phyloP scores from a whole-genome alignment of 495 filamentous ascomycete species.

The Baudoinia panamericana region DNA sequence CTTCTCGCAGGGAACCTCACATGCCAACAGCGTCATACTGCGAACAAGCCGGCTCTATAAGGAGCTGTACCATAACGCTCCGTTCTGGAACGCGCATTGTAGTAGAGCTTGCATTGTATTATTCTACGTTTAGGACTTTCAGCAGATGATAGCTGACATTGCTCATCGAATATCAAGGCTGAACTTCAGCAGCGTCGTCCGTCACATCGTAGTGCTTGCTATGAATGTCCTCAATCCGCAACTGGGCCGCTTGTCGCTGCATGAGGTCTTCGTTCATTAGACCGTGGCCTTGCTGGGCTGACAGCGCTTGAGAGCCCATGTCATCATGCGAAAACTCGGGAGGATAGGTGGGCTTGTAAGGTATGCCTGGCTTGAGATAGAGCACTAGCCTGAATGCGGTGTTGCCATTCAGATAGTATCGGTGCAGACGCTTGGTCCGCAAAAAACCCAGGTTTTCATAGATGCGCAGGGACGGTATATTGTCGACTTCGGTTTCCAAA shows the following conservation, averaged over 20 bases:
- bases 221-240: constrained; percentile 10
- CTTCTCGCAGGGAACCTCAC: too few species aligned
- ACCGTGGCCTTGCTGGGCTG: background rate
- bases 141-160: too few species aligned
- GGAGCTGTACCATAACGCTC: too few species aligned
- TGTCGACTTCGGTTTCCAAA: constrained; percentile 93
- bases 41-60: too few species aligned
- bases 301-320: background rate
- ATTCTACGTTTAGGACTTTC: too few species aligned
- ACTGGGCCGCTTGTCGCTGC: constrained; percentile 10
- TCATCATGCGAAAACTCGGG: constrained; percentile 8
- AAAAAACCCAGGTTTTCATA: constrained; percentile 93
- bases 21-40: too few species aligned
- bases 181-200: too few species aligned
- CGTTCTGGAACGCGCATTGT: too few species aligned
- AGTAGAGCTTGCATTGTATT: too few species aligned
- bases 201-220: constrained; percentile 7
- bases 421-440: constrained; percentile 79
- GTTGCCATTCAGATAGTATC: constrained; percentile 95
- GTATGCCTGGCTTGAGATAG: constrained; percentile 55
- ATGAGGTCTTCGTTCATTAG: constrained; percentile 11
- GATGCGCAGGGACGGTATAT: constrained; percentile 78
- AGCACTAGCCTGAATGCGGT: constrained; percentile 82
- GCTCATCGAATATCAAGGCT: too few species aligned
- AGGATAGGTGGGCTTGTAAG: constrained; percentile 17